A percentile compares a stretch with the other conserved stretches of the same genome.
These are phyloP conservation scores for Suhomyces terraborum DNA, from an alignment of 1,139 yeast genomes.

Conservation along the genomic window DNA sequence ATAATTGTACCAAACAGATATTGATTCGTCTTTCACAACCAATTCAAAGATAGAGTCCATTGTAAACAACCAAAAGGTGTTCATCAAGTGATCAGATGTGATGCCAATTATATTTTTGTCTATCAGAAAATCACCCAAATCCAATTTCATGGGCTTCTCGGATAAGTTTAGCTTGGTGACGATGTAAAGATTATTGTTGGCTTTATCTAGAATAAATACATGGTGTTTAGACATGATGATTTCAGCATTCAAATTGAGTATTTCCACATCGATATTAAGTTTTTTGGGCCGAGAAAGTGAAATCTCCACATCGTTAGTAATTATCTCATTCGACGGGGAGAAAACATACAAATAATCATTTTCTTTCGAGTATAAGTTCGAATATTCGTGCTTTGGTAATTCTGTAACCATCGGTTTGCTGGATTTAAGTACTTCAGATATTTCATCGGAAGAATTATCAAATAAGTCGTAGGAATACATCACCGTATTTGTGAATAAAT, in stretches of 20 bases:
- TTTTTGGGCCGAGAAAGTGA: slow-evolving; percentile 23
- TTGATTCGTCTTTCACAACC: slow-evolving; percentile 65
- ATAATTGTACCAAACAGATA: slow-evolving; percentile 76
- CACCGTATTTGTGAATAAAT: slow-evolving; percentile 32
- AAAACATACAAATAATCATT: slow-evolving; percentile 22
- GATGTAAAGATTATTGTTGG: slow-evolving; percentile 14
- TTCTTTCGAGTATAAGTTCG: slow-evolving; percentile 18
- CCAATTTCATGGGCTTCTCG: slow-evolving; percentile 7
- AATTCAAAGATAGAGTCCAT: slow-evolving; percentile 58
- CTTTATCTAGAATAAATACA: slow-evolving; percentile 12
- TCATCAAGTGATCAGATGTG: slow-evolving; percentile 54
- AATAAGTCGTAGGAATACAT: slow-evolving; percentile 40
- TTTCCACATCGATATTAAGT: slow-evolving; percentile 13
- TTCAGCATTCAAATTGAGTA: slow-evolving; percentile 4
- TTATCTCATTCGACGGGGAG: slow-evolving; percentile 21
- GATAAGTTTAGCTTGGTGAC: slow-evolving; percentile 17
- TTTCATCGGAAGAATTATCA: slow-evolving; percentile 32
- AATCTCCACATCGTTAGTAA: slow-evolving; percentile 34
- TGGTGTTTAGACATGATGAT: slow-evolving; percentile 18
- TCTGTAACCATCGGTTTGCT: slow-evolving; percentile 20
- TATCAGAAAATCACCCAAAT: slow-evolving; percentile 9
- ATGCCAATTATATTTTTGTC: slow-evolving; percentile 55
- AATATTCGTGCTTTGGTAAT: slow-evolving; percentile 13
- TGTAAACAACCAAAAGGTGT: slow-evolving; percentile 31
- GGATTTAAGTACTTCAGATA: slow-evolving; percentile 32